Conservation (phyloP, 768 basidiomycete species). For the Termitomyces sp. region DNA sequence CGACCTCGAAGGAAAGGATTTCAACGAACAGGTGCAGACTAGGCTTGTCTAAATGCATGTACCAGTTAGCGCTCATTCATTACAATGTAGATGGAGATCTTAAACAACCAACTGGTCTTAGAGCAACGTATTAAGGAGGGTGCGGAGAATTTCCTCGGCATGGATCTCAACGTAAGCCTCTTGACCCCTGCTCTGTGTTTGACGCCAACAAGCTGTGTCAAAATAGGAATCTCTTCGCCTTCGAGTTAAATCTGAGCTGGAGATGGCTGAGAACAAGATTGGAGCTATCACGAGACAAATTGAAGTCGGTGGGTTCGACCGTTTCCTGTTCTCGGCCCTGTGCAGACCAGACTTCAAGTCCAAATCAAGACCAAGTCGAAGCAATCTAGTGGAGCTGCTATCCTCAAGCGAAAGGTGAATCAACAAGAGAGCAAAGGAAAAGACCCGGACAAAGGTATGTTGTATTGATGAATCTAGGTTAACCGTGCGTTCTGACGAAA, state of each 20-base stretch:
- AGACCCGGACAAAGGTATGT: constrained; percentile 33
- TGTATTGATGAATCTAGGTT: background rate
- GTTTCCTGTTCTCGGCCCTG: background rate
- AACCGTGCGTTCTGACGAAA: background rate
- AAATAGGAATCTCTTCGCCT: constrained; percentile 55
- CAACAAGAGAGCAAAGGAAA: constrained; percentile 12
- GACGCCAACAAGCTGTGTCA: background rate
- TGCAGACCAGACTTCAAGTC: constrained; percentile 19
- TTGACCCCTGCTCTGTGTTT: background rate
- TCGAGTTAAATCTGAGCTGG: constrained; percentile 74
- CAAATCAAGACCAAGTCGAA: constrained; percentile 19
- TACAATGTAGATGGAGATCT: constrained; percentile 48
- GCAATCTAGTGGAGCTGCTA: constrained; percentile 12
- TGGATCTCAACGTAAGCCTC: constrained; percentile 47
- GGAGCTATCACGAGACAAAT: constrained; percentile 55
- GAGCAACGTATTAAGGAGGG: constrained; percentile 87
- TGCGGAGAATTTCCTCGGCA: constrained; percentile 82
- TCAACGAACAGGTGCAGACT: constrained; percentile 36
- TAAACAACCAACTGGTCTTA: constrained; percentile 64
- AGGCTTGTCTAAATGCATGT: background rate
- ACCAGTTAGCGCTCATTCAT: background rate
- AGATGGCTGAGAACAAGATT: constrained; percentile 71
- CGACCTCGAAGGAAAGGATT: constrained; percentile 41
- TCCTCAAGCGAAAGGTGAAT: constrained; percentile 15
- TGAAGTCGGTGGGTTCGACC: constrained; percentile 37